phyloP scores from a whole-genome alignment of 768 basidiomycete genomes.

The Hygrocybe coccinea region DNA sequence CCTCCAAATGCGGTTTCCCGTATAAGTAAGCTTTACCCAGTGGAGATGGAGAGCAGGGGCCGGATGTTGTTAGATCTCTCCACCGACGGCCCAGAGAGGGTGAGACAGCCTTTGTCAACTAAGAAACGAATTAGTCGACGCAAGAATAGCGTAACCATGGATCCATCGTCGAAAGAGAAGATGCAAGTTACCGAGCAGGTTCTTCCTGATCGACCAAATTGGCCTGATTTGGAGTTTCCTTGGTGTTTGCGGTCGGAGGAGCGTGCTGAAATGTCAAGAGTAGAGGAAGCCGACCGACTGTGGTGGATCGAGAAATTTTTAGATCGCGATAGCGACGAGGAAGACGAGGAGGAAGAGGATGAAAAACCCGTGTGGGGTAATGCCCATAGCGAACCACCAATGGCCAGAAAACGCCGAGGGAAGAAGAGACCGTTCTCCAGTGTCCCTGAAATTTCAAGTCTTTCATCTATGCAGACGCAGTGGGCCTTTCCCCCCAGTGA shows the following conservation, averaged over 20 bases:
- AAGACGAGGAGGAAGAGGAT: conserved; percentile 38
- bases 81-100: conserved; percentile 30
- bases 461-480: conserved; percentile 11
- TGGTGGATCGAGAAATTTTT: conserved; percentile 66
- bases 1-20: conserved; percentile 29
- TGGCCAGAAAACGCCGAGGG: conserved; percentile 43
- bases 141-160: conserved; percentile 38
- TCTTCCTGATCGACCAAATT: conserved; percentile 52
- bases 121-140: conserved; percentile 43
- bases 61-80: conserved; percentile 62
- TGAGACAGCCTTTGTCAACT: conserved; percentile 29
- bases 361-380: conserved; percentile 27
- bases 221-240: conserved; percentile 76
- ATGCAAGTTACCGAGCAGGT: conserved; percentile 24
- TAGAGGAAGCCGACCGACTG: conserved; percentile 56
- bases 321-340: conserved; percentile 66
- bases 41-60: conserved; percentile 64
- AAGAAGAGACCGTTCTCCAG: conserved; percentile 56
- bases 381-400: conserved; percentile 27
- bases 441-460: conserved; percentile 34
- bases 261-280: conserved; percentile 45
- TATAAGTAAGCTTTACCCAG: conserved; percentile 49
- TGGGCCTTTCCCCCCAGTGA: conserved; percentile 50
- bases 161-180: conserved; percentile 31
- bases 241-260: conserved; percentile 65